Conservation (phyloP, 2,329 filamentous ascomycete genomes). For the Pseudocercospora eumusae region DNA sequence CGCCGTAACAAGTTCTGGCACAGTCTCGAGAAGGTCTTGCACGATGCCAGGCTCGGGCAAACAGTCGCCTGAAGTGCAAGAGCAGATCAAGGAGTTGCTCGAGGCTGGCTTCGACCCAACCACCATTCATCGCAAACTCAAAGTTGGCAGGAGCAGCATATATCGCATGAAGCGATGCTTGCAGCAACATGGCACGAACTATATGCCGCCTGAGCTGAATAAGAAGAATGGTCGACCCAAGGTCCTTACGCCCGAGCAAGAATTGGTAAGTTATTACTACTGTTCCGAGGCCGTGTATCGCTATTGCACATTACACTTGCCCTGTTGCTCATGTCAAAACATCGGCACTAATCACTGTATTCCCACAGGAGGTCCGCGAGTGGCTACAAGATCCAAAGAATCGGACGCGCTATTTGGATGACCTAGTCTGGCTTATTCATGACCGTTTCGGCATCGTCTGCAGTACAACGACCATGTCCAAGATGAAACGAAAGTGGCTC, state of each 20-base stretch:
- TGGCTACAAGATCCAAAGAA: constrained; percentile 39
- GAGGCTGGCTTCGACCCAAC: constrained; percentile 40
- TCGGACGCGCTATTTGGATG: constrained; percentile 37
- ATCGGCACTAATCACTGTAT: neutral
- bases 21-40: neutral
- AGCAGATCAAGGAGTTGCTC: constrained; percentile 39
- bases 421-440: constrained; percentile 40
- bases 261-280: constrained; percentile 31
- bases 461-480: constrained; percentile 41
- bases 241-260: constrained; percentile 38
- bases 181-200: constrained; percentile 39
- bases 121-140: constrained; percentile 38
- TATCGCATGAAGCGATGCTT: constrained; percentile 42
- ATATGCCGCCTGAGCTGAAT: constrained; percentile 38
- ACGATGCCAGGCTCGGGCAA: constrained; percentile 17
- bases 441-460: constrained; percentile 40
- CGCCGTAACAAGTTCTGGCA: neutral
- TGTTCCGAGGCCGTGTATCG: neutral
- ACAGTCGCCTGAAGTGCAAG: constrained; percentile 35
- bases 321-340: neutral
- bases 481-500: constrained; percentile 41
- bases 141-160: constrained; percentile 38
- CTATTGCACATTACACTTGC: neutral
- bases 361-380: constrained; percentile 35
- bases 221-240: constrained; percentile 41